These are phyloP conservation scores for Rhamnella rubrinervis DNA, from an alignment of 331 rosid genomes.

Conservation along the genomic window DNA sequence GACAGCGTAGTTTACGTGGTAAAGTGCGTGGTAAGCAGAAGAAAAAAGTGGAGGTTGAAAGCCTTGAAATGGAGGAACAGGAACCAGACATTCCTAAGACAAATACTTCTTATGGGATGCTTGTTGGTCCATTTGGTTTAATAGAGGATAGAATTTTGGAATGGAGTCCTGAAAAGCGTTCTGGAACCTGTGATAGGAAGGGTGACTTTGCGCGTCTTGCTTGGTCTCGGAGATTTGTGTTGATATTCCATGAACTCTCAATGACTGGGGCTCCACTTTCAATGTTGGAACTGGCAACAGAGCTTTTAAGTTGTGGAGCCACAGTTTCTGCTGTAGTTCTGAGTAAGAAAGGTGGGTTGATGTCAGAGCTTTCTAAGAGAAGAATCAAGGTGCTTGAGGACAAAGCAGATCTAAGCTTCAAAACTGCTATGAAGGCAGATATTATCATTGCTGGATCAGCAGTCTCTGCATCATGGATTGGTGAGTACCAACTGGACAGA, in stretches of 20 bases:
- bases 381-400: slow-evolving; percentile 79
- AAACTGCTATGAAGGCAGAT: slow-evolving; percentile 75
- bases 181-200: slow-evolving; percentile 66
- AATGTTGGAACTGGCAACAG: slow-evolving; percentile 84
- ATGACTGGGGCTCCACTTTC: slow-evolving; percentile 91
- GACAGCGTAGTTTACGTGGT: slow-evolving; percentile 34
- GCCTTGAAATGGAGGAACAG: slow-evolving; percentile 39
- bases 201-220: slow-evolving; percentile 69
- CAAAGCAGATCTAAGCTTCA: slow-evolving; percentile 67
- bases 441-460: slow-evolving; percentile 86
- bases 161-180: slow-evolving; percentile 67
- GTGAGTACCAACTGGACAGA: slow-evolving; percentile 43
- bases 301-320: slow-evolving; percentile 85
- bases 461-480: slow-evolving; percentile 87
- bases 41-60: slow-evolving; percentile 30
- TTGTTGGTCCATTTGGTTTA: slow-evolving; percentile 80
- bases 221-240: slow-evolving; percentile 69
- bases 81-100: slow-evolving; percentile 56
- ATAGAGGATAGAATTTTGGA: slow-evolving; percentile 64
- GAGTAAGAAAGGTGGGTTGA: slow-evolving; percentile 85
- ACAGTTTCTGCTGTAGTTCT: slow-evolving; percentile 78
- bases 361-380: slow-evolving; percentile 76
- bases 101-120: slow-evolving; percentile 65
- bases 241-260: slow-evolving; percentile 81
- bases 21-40: slow-evolving; percentile 50